phyloP scores from a whole-genome alignment of 768 basidiomycete genomes.

The Mycena alexandri region DNA sequence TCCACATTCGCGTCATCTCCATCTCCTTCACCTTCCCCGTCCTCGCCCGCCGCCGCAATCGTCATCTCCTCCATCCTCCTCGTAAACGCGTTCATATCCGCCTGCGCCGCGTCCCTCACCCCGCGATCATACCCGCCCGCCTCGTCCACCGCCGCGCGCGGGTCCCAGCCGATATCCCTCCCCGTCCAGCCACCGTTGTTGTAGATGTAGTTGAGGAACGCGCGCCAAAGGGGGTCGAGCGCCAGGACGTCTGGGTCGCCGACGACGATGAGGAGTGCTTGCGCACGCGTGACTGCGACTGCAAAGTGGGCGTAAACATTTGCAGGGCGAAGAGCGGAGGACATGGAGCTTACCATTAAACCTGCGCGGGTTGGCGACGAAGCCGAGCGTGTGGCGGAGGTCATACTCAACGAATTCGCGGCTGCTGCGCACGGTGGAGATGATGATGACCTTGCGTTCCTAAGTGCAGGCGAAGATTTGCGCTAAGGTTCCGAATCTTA shows the following conservation, averaged over 20 bases:
- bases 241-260: slow-evolving; percentile 71
- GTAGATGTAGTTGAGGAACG: slow-evolving; percentile 70
- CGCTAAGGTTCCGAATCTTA: too few relatives aligned
- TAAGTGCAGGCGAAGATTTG: slow-evolving; percentile 36
- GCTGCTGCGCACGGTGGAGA: slow-evolving; percentile 71
- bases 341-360: slow-evolving; percentile 63
- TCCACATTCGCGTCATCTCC: slow-evolving; percentile 31
- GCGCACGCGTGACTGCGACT: slow-evolving; percentile 71
- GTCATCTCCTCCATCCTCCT: slow-evolving; percentile 50
- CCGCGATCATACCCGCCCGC: slow-evolving; percentile 51
- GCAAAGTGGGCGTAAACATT: neutral
- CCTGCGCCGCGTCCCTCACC: slow-evolving; percentile 45
- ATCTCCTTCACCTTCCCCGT: neutral
- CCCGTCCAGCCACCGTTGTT: slow-evolving; percentile 67
- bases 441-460: slow-evolving; percentile 70
- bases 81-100: slow-evolving; percentile 55
- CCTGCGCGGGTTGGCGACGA: slow-evolving; percentile 66
- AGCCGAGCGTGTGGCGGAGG: slow-evolving; percentile 67
- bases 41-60: slow-evolving; percentile 34
- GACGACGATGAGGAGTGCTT: slow-evolving; percentile 72
- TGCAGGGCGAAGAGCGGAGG: neutral
- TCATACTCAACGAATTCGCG: slow-evolving; percentile 65
- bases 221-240: slow-evolving; percentile 70
- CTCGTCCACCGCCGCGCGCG: slow-evolving; percentile 47
- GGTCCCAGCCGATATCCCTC: slow-evolving; percentile 51